Percentiles rank a stretch among this genome's conserved stretches.
Evolutionary conservation across 805 yeast genomes (phyloP).

Genomic region (Sugiyamaella marilandica): DNA sequence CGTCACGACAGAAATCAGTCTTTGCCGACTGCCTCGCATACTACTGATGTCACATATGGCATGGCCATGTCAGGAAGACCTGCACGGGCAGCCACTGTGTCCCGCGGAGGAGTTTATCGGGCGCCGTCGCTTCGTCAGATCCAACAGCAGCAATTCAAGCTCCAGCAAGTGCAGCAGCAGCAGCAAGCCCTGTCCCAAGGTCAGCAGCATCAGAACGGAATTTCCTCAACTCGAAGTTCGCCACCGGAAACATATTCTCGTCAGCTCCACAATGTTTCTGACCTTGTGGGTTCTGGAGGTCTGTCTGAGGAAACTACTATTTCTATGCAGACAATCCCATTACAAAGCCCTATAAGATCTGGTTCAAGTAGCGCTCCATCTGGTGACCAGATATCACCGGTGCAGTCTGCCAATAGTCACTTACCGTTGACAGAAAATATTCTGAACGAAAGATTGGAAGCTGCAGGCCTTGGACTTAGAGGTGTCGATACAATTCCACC

Average conservation of each 20-base stretch:
- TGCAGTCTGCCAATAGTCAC: background rate
- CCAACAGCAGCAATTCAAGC: conserved; percentile 1
- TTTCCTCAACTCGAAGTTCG: background rate
- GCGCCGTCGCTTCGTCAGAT: conserved; percentile 3
- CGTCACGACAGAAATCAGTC: conserved; percentile 26
- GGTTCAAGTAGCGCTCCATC: background rate
- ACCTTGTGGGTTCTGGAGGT: background rate
- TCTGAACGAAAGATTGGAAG: background rate
- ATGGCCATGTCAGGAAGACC: conserved; percentile 15
- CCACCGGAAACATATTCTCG: background rate
- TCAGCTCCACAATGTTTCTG: background rate
- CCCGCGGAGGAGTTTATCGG: conserved; percentile 11
- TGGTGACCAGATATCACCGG: background rate
- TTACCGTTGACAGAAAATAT: background rate
- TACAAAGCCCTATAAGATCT: background rate
- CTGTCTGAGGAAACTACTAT: background rate
- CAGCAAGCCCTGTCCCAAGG: conserved; percentile 2
- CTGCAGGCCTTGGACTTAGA: conserved; percentile 4
- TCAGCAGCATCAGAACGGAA: background rate
- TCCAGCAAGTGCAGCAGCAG: conserved; percentile 1
- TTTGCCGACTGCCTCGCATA: conserved; percentile 19
- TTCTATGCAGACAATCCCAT: background rate
- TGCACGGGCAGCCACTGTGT: conserved; percentile 22
- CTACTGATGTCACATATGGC: background rate
- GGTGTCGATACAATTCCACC: background rate